Percentiles rank a stretch among this genome's conserved stretches.
Conservation (phyloP, 352 stramenopile species). For the Phytophthora litchii region DNA sequence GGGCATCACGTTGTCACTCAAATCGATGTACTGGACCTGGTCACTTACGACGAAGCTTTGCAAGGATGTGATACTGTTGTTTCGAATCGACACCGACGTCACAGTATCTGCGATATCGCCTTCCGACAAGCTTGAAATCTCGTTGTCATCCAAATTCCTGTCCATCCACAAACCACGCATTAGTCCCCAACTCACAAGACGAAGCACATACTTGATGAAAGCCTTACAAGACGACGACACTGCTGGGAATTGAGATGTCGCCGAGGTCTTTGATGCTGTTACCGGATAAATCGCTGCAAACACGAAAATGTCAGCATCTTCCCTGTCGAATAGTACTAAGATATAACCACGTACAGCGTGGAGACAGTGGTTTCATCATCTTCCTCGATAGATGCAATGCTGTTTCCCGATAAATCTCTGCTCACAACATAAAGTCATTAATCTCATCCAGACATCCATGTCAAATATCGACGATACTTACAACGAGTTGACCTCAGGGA, state of each 20-base stretch:
- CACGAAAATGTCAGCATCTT: constrained; percentile 1
- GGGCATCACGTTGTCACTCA: constrained; percentile 39
- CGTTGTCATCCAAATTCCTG: constrained; percentile 34
- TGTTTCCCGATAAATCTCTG: constrained; percentile 37
- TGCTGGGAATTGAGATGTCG: constrained; percentile 33
- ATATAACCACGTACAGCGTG: constrained; percentile 25
- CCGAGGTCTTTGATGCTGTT: constrained; percentile 29
- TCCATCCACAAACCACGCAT: constrained; percentile 8
- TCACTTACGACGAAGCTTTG: constrained; percentile 30
- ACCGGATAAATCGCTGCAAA: constrained; percentile 31
- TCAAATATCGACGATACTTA: constrained; percentile 10
- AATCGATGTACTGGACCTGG: constrained; percentile 28
- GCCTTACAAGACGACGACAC: constrained; percentile 30
- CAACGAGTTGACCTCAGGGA: constrained; percentile 34
- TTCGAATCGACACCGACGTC: constrained; percentile 40
- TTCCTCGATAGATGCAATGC: constrained; percentile 20
- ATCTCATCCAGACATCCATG: not conserved
- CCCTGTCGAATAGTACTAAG: not conserved
- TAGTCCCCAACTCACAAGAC: not conserved
- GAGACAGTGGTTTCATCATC: constrained; percentile 9
- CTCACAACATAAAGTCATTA: constrained; percentile 6
- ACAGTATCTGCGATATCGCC: constrained; percentile 25
- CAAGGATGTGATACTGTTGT: constrained; percentile 45
- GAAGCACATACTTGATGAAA: not conserved
- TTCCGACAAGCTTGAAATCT: constrained; percentile 20